Evolutionary conservation across 805 yeast genomes (phyloP).

Genomic region (Schizosaccharomyces cryophilus): DNA sequence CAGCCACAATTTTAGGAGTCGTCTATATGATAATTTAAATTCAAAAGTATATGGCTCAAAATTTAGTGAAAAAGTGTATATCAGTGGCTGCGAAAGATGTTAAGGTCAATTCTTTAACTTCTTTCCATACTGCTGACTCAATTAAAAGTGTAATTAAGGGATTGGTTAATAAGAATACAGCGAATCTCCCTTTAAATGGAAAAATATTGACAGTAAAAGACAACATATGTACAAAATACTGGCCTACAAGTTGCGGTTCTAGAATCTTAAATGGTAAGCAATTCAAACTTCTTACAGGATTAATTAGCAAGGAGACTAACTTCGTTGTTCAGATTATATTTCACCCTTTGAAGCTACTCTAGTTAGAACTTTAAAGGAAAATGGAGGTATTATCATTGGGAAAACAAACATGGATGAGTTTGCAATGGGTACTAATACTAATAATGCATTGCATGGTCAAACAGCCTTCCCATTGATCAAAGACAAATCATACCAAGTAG

Average conservation of each 20-base stretch:
- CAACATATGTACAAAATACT: conserved; percentile 41
- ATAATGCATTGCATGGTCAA: conserved; percentile 4
- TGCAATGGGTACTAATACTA: conserved; percentile 52
- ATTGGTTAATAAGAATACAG: too few species aligned
- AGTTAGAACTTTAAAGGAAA: conserved; percentile 24
- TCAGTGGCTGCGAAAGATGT: not conserved
- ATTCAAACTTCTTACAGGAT: not conserved
- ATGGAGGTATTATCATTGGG: conserved; percentile 35
- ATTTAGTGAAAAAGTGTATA: too few species aligned
- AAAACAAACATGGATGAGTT: conserved; percentile 89
- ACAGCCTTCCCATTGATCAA: conserved; percentile 14
- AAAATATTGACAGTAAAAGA: conserved; percentile 41
- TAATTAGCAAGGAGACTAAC: not conserved
- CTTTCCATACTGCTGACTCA: not conserved
- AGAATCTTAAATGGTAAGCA: conserved; percentile 19
- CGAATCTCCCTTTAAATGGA: conserved; percentile 11
- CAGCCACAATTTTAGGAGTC: too few species aligned
- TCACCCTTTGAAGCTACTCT: conserved; percentile 74
- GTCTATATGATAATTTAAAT: too few species aligned
- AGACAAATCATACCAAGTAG: conserved; percentile 30
- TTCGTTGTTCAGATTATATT: conserved; percentile 18
- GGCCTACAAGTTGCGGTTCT: conserved; percentile 65
- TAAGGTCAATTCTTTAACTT: not conserved
- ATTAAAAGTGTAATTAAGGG: not conserved
- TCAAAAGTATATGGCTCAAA: too few species aligned